Evolutionary conservation across 768 basidiomycete genomes (phyloP).

Genomic region (Royoungia palumana): DNA sequence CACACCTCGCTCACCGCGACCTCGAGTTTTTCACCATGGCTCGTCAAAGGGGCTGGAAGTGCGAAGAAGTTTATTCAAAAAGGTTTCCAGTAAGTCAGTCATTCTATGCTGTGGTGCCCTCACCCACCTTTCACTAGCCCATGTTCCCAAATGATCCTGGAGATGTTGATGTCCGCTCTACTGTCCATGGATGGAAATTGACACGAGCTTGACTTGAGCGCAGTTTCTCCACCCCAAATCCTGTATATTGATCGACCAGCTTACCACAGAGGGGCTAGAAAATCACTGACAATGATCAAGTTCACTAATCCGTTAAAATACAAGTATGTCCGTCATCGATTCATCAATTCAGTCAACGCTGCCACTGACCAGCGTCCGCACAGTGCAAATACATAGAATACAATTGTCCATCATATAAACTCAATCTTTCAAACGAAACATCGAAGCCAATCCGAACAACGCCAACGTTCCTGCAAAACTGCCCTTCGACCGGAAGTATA

Average conservation of each 20-base stretch:
- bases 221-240: too few relatives aligned
- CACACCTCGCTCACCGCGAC: slow-evolving; percentile 78
- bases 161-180: slow-evolving; percentile 69
- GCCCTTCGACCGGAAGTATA: slow-evolving; percentile 1
- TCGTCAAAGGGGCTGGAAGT: slow-evolving; percentile 60
- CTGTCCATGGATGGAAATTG: slow-evolving; percentile 83
- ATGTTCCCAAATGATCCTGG: slow-evolving; percentile 92
- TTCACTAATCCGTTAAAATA: too few relatives aligned
- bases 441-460: too few relatives aligned
- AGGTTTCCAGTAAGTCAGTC: slow-evolving; percentile 54
- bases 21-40: slow-evolving; percentile 78
- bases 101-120: background rate
- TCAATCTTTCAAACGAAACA: too few relatives aligned
- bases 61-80: slow-evolving; percentile 63
- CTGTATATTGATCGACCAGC: too few relatives aligned
- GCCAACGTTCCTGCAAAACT: too few relatives aligned
- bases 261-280: too few relatives aligned
- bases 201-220: slow-evolving; percentile 16
- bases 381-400: background rate
- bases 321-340: too few relatives aligned
- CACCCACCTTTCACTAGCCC: slow-evolving; percentile 42
- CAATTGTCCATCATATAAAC: background rate
- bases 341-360: too few relatives aligned
- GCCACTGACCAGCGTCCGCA: too few relatives aligned
- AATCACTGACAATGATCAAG: too few relatives aligned